Percentiles rank a stretch among this genome's conserved stretches.
Evolutionary conservation across 192 early-diverging fungal genomes (phyloP).

Genomic region (Endogone sp.): DNA sequence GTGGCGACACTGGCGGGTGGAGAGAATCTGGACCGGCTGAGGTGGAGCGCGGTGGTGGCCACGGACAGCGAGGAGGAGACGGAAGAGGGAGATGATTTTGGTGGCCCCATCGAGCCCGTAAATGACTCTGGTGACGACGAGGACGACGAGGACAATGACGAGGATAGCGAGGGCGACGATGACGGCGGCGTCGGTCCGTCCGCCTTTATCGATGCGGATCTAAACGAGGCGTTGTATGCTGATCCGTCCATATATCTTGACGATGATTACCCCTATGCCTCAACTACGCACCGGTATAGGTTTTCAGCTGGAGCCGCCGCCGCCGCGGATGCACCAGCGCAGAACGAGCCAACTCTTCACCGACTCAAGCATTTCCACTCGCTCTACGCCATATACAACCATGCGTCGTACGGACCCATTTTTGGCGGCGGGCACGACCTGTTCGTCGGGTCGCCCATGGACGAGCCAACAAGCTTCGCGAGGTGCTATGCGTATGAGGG

Average conservation of each 20-base stretch:
- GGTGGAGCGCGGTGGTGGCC: background rate
- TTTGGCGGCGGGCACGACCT: constrained; percentile 13
- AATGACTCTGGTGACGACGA: too few species aligned
- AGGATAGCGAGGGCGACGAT: background rate
- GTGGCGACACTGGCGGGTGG: background rate
- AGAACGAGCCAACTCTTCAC: constrained; percentile 9
- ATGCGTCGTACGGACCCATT: constrained; percentile 14
- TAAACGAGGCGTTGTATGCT: too few species aligned
- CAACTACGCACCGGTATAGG: background rate
- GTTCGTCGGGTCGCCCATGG: constrained; percentile 10
- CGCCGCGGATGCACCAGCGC: background rate
- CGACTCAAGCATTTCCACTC: constrained; percentile 5
- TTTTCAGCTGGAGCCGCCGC: background rate
- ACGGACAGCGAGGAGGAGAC: background rate
- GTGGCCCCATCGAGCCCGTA: too few species aligned
- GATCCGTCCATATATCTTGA: background rate
- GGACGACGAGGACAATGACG: background rate
- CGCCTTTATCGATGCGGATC: background rate
- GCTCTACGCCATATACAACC: constrained; percentile 13
- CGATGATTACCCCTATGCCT: background rate
- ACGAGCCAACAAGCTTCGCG: constrained; percentile 10
- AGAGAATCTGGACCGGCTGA: background rate
- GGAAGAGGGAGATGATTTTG: too few species aligned
- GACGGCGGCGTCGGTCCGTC: background rate
- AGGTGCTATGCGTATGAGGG: constrained; percentile 12